Base-by-base conservation (phyloP, 768 basidiomycete species). In the Boletus rubropictus region DNA sequence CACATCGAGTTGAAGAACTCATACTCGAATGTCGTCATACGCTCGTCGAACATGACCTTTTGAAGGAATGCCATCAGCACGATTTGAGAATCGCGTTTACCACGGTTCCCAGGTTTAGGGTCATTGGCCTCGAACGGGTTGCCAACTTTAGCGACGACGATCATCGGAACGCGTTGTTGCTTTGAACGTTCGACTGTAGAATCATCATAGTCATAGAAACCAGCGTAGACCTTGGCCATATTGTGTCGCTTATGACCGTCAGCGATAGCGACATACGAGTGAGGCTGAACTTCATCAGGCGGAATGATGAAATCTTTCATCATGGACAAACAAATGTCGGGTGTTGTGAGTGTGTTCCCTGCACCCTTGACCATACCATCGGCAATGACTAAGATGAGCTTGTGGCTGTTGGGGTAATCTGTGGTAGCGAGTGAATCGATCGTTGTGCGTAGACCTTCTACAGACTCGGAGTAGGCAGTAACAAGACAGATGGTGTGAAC, bases 241-340 rank as follows among this genome's bases (percentile, higher is more conserved):
- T 99, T 99, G 75, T 98, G 96, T 29, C 92, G 80, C 71, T 96
- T 98, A 76, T 98, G 94, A n/a, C 96, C 96, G 62, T 99, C 95
- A 14, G 96, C 96, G 58, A 99, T 97, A 49, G 96, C 93, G 44
- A 98, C 93, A 61, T 98, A 99, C 22, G 92, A 95, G 56, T 95
- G 89, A 3, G 92, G 72, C 65, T 96, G 89, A 29, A 97, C 91
- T 42, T 97, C 91, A 18, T 83, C 73, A 0, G 83, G 78, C 0
- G 81, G 69, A 21, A 91, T 77, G 53, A 96, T 71, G 45, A 96
- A 81, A 34, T 97, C 93, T 69, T 86, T 93, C 96, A 99, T 99
- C 96, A 98, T 98, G 32, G 79, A 71, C 53, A 99, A 69, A 58
- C 85, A 84, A 55, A 99, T 97, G 58, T 98, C 92, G 18, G 95